Base-by-base conservation (phyloP, 2,329 filamentous ascomycete genomes). In the Alternaria sp. region DNA sequence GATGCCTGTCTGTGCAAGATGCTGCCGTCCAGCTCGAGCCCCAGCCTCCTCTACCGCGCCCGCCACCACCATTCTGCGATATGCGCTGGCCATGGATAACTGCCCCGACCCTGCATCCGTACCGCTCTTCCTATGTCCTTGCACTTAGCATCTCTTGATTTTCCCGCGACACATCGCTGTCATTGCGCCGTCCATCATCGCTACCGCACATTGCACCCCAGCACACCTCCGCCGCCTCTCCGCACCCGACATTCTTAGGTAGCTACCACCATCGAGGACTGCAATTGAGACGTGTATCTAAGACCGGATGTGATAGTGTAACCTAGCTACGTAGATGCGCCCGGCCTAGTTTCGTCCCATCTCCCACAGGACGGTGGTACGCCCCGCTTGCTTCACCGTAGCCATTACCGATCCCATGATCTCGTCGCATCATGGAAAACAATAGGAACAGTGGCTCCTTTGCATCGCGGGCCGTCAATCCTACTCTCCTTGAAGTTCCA, bases 351-450 rank as follows among this genome's bases (percentile, higher is more conserved):
- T 52, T 44, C 52, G 61, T 63, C 64, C 64, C 61, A 40, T 60
- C 63, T 54, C 32, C 59, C 61, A 61, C 68, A 43, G 49, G 57
- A 66, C 51, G 21, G 56, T 59, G 59, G 54, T 64, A 61, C 66
- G 66, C 54, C 55, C 54, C 67, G 62, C 36, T 57, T 58, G 44
- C 47, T 26, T 32, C 63, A 64, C 61, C 61, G 58, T 30, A 57
- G 50, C 61, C 61, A 61, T 32, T 47, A 25, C 59, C 62, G 17
- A 19, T 59, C 64, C 57, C 59, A 76, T 77, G 71, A 66, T 49
- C 68, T 54, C 51, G 62, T 61, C 58, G 54, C 69, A 72, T 44
- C 49, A 79, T 79, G 77, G 75, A 78, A 32, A 71, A 69, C 65
- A 72, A 64, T 59, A 73, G 68, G 58, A 72, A 68, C 64, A 73